Percentiles rank a stretch among this genome's conserved stretches.
phyloP scores from a whole-genome alignment of 257 asterid species.

The Solanum gracilifrons region DNA sequence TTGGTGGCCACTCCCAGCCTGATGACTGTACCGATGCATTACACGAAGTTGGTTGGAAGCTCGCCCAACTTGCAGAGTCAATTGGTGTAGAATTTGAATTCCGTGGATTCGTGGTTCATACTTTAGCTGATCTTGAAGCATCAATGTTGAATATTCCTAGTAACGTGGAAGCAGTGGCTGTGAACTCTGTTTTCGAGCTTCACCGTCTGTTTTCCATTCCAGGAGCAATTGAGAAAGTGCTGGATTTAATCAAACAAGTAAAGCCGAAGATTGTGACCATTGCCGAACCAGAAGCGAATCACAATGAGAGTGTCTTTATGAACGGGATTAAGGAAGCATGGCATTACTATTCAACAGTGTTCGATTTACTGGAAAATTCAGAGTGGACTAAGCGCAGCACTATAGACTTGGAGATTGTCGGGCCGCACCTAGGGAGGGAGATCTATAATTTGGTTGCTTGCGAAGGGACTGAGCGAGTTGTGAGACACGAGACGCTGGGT shows the following conservation, averaged over 20 bases:
- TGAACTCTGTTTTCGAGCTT: background rate
- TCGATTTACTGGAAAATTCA: background rate
- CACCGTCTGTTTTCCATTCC: background rate
- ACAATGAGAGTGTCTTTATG: background rate
- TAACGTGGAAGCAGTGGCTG: background rate
- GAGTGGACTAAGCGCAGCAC: background rate
- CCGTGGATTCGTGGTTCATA: background rate
- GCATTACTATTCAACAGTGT: background rate
- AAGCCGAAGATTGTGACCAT: background rate
- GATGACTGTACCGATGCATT: too few species aligned
- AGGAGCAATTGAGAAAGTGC: background rate
- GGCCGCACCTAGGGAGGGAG: background rate
- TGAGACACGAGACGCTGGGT: background rate
- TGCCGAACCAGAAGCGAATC: background rate
- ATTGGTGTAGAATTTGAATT: background rate
- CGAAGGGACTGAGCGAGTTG: background rate
- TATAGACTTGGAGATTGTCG: background rate
- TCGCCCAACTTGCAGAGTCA: background rate
- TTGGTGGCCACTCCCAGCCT: too few species aligned
- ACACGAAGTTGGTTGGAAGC: too few species aligned
- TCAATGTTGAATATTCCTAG: background rate
- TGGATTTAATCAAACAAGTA: background rate
- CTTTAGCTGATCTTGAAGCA: background rate
- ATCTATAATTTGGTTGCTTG: background rate
- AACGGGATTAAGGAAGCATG: background rate